phyloP scores from a whole-genome alignment of 345 rosid genomes.

The Trapa incisa region DNA sequence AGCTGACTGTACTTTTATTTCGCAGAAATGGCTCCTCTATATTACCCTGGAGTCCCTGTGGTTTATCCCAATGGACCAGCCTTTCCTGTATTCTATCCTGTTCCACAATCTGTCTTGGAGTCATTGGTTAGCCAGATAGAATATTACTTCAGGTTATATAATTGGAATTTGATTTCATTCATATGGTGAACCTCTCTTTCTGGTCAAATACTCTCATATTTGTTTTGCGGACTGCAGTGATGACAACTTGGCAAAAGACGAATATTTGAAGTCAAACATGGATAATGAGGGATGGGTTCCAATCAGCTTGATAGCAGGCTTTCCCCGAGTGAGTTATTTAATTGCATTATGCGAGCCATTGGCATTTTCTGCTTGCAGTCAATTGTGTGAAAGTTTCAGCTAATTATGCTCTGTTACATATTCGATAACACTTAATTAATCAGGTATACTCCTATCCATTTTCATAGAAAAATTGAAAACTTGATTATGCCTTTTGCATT shows the following conservation, averaged over 20 bases:
- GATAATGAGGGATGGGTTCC: slow-evolving; percentile 16
- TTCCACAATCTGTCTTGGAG: slow-evolving; percentile 21
- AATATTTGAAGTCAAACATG: slow-evolving; percentile 15
- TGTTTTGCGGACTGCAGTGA: slow-evolving; percentile 29
- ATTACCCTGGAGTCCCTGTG: slow-evolving; percentile 20
- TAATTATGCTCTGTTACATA: not conserved
- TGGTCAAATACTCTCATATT: not conserved
- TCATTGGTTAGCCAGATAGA: slow-evolving; percentile 40
- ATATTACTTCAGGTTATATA: slow-evolving; percentile 52
- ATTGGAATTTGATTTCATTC: not conserved
- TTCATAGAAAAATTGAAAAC: not conserved
- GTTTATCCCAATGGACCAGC: slow-evolving; percentile 26
- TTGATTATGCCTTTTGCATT: not conserved
- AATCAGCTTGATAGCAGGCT: slow-evolving; percentile 14
- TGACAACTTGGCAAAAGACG: slow-evolving; percentile 24
- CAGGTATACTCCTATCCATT: not conserved
- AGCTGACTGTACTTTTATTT: not conserved
- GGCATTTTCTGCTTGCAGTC: not conserved
- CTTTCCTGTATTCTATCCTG: slow-evolving; percentile 22
- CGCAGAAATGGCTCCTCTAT: slow-evolving; percentile 27
- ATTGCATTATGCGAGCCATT: not conserved
- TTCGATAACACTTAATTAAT: not conserved
- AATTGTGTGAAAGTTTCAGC: not conserved
- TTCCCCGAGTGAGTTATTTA: slow-evolving; percentile 16
- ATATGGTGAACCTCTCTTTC: not conserved